Evolutionary conservation across 805 yeast species (phyloP).

Genomic region (Limtongia smithiae): DNA sequence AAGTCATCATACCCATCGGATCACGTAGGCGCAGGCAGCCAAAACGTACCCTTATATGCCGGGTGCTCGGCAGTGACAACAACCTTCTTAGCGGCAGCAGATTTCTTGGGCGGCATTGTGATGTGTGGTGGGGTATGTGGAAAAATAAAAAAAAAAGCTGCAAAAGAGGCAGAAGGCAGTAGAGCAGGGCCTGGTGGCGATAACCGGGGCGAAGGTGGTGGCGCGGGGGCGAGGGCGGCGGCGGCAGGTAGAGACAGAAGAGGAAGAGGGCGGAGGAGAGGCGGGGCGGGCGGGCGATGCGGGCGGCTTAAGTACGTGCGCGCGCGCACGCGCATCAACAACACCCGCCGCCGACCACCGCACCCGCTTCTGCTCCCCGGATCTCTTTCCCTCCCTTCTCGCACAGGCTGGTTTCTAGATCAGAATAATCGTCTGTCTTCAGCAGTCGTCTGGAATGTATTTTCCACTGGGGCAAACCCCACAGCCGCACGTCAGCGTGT

Average conservation of each 20-base stretch:
- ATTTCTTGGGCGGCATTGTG: conserved; percentile 32
- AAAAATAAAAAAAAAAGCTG: too few species aligned
- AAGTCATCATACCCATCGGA: neutral
- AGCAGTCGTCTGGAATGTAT: too few species aligned
- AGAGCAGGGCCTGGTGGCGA: neutral
- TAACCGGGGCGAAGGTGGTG: neutral
- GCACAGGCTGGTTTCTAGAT: too few species aligned
- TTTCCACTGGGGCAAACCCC: too few species aligned
- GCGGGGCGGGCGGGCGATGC: conserved; percentile 4
- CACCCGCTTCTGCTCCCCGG: too few species aligned
- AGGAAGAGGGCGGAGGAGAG: neutral
- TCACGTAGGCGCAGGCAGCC: neutral
- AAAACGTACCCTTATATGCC: conserved; percentile 40
- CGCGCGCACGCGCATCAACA: conserved; percentile 1
- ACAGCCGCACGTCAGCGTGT: too few species aligned
- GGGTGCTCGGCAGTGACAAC: conserved; percentile 34
- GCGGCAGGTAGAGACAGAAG: neutral
- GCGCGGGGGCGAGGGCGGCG: neutral
- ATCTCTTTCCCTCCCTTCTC: too few species aligned
- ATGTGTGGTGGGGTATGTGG: neutral
- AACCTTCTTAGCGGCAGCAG: conserved; percentile 30
- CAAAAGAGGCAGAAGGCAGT: neutral
- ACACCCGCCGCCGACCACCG: neutral
- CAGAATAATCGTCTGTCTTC: too few species aligned
- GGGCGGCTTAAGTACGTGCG: neutral